Conservation (phyloP, 176 grass and related monocot genomes). For the Thinopyrum elongatum region DNA sequence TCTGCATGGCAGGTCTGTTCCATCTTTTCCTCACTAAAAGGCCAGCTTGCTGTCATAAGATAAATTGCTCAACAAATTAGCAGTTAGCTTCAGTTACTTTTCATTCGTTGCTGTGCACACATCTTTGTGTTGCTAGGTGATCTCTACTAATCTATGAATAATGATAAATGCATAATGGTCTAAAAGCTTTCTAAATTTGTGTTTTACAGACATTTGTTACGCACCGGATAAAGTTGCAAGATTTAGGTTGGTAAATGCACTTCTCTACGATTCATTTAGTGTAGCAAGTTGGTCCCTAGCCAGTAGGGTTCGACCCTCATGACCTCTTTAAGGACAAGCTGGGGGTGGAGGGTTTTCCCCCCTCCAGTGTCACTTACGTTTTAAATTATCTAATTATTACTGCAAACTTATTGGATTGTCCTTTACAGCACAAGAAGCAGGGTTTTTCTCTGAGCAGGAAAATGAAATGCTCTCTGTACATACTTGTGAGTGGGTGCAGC, state of each 20-base stretch:
- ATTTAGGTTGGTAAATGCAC: constrained; percentile 47
- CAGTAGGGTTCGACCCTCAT: background rate
- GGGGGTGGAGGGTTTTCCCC: background rate
- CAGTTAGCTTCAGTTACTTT: background rate
- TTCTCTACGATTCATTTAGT: constrained; percentile 8
- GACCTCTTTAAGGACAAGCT: background rate
- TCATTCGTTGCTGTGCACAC: background rate
- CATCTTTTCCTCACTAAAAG: background rate
- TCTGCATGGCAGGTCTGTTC: constrained; percentile 66
- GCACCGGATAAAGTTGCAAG: constrained; percentile 69
- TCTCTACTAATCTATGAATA: background rate
- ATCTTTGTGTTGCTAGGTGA: background rate
- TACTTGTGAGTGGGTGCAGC: constrained; percentile 76
- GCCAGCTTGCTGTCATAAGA: background rate
- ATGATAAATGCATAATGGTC: background rate
- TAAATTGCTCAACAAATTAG: background rate
- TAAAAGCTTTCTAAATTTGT: constrained; percentile 24
- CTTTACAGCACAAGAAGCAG: constrained; percentile 49
- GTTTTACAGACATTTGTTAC: constrained; percentile 87
- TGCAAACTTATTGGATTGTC: background rate
- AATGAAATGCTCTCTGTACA: constrained; percentile 25
- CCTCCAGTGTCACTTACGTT: background rate
- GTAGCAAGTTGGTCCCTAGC: background rate
- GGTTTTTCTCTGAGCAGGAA: constrained; percentile 17
- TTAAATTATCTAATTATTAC: background rate